Conservation (phyloP, 345 rosid genomes). For the Ricinus communis region DNA sequence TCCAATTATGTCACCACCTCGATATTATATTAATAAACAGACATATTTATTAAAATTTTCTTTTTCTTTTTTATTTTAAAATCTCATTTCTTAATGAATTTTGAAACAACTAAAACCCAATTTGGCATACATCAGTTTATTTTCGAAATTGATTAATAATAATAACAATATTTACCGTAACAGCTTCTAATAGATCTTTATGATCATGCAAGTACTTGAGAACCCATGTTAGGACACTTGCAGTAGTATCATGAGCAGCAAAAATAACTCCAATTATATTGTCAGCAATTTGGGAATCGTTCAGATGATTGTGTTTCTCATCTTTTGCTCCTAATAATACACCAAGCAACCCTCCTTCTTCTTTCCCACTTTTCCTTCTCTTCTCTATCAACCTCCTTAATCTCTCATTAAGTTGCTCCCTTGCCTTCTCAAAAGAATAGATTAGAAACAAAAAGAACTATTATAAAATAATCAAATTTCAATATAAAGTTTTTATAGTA, state of each 20-base stretch:
- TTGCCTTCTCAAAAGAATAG: conserved; percentile 46
- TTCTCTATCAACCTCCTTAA: conserved; percentile 58
- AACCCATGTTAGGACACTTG: conserved; percentile 81
- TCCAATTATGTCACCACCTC: too few relatives aligned
- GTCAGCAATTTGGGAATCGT: conserved; percentile 84
- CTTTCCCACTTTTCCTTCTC: conserved; percentile 49
- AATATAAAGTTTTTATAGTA: too few relatives aligned
- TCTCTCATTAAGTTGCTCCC: conserved; percentile 55
- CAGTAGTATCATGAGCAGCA: conserved; percentile 97
- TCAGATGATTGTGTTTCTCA: conserved; percentile 42
- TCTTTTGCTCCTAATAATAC: conserved; percentile 61
- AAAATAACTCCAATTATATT: conserved; percentile 90
- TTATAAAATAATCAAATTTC: too few relatives aligned
- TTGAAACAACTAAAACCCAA: too few relatives aligned
- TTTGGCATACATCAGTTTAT: too few relatives aligned
- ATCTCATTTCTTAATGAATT: too few relatives aligned
- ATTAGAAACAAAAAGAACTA: too few relatives aligned
- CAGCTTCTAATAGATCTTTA: conserved; percentile 51
- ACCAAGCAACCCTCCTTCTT: conserved; percentile 62
- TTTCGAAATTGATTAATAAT: too few relatives aligned
- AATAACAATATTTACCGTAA: conserved; percentile 57
- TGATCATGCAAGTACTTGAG: conserved; percentile 84
- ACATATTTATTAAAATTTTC: too few relatives aligned
- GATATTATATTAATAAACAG: too few relatives aligned
- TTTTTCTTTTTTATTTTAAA: too few relatives aligned